These are phyloP conservation scores for Podospora didyma DNA, from an alignment of 495 filamentous ascomycete genomes.

Conservation along the genomic window DNA sequence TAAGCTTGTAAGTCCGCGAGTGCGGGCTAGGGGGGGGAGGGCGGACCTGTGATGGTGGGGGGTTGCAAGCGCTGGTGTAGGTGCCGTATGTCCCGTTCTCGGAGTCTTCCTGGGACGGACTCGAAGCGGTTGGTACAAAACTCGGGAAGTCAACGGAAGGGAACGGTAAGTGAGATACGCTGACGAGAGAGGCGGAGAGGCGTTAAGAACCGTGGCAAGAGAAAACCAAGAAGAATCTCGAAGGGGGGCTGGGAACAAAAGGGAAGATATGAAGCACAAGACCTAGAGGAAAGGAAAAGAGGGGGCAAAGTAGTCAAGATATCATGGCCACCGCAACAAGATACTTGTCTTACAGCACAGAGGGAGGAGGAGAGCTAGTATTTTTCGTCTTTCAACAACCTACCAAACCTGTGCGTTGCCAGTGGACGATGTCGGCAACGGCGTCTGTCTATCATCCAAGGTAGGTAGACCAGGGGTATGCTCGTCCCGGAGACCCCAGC, in stretches of 20 bases:
- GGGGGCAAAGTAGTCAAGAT: constrained; percentile 13
- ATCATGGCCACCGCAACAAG: constrained; percentile 13
- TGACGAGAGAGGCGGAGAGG: background rate
- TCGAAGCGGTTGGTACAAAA: too few species aligned
- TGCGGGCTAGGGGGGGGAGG: constrained; percentile 7
- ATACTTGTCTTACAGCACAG: constrained; percentile 1
- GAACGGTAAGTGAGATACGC: constrained; percentile 1
- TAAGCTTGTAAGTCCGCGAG: constrained; percentile 15
- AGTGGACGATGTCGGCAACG: constrained; percentile 3
- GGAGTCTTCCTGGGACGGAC: background rate
- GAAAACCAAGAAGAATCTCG: constrained; percentile 1
- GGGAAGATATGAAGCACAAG: background rate
- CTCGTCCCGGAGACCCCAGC: background rate
- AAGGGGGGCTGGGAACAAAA: background rate
- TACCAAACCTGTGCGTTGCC: background rate
- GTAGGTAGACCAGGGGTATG: background rate
- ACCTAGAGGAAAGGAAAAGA: background rate
- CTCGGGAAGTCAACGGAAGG: constrained; percentile 5
- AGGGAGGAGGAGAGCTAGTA: background rate
- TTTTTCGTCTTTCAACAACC: background rate
- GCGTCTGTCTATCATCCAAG: constrained; percentile 1
- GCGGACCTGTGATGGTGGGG: constrained; percentile 3
- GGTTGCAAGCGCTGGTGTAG: constrained; percentile 16
- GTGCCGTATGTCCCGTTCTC: background rate
- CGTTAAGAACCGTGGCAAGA: background rate